These are phyloP conservation scores for Digitaria exilis DNA, from an alignment of 202 grass and related monocot species.

Conservation along the genomic window DNA sequence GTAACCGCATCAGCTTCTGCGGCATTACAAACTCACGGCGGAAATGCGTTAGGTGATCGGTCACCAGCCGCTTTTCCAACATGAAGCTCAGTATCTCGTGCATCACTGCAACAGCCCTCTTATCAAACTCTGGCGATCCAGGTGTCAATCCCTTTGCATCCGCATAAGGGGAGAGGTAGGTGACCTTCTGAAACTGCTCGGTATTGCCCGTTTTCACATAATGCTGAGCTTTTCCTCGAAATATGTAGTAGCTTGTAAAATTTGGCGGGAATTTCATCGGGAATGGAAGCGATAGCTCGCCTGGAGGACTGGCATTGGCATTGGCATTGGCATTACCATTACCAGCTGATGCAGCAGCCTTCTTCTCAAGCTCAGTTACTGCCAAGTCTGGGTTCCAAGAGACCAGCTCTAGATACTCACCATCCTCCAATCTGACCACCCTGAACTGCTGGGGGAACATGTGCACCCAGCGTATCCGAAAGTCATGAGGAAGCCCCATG, in stretches of 20 bases:
- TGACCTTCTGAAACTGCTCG: slow-evolving; percentile 62
- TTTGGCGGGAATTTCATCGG: slow-evolving; percentile 70
- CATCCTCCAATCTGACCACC: slow-evolving; percentile 56
- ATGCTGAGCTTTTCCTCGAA: slow-evolving; percentile 54
- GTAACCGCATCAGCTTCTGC: slow-evolving; percentile 84
- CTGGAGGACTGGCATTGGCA: slow-evolving; percentile 34
- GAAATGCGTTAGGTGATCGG: slow-evolving; percentile 80
- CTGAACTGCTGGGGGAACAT: slow-evolving; percentile 78
- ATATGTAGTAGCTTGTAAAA: slow-evolving; percentile 59
- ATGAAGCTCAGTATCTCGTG: slow-evolving; percentile 87
- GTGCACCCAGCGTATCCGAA: slow-evolving; percentile 67
- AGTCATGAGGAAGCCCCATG: slow-evolving; percentile 78
- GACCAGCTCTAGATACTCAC: slow-evolving; percentile 65
- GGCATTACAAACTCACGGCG: slow-evolving; percentile 87
- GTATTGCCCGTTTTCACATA: slow-evolving; percentile 57
- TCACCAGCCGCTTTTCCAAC: slow-evolving; percentile 87
- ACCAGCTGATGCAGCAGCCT: slow-evolving; percentile 14
- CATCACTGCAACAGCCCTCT: slow-evolving; percentile 80
- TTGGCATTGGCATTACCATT: slow-evolving; percentile 13
- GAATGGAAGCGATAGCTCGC: slow-evolving; percentile 74
- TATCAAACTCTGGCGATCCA: slow-evolving; percentile 75
- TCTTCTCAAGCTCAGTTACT: slow-evolving; percentile 81
- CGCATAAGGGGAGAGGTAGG: slow-evolving; percentile 77
- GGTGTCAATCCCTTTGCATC: slow-evolving; percentile 61
- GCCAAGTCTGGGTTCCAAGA: slow-evolving; percentile 71